Evolutionary conservation across 169 alveolate genomes (phyloP).

Genomic region (Theileria annulata): DNA sequence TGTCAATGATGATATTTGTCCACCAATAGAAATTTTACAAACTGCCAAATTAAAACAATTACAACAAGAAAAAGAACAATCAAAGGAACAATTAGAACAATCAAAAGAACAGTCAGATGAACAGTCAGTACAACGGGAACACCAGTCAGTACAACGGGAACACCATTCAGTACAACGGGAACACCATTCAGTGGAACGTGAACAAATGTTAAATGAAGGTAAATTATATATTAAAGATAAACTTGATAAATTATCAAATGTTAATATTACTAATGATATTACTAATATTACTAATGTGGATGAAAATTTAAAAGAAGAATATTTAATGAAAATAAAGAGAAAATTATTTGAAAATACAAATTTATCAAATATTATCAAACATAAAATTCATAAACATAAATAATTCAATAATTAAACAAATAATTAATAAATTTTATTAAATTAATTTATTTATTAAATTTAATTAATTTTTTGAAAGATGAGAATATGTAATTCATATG

Average conservation of each 20-base stretch:
- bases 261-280: background rate
- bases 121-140: too few species aligned
- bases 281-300: background rate
- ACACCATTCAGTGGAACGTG: constrained; percentile 2
- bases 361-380: constrained; percentile 37
- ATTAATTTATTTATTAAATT: constrained; percentile 6
- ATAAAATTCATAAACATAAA: constrained; percentile 19
- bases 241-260: too few species aligned
- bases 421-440: background rate
- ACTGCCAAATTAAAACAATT: constrained; percentile 26
- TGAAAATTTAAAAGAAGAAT: background rate
- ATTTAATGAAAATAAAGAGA: constrained; percentile 28
- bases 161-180: too few species aligned
- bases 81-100: background rate
- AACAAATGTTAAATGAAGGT: background rate
- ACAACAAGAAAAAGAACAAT: too few species aligned
- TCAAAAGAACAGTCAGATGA: background rate
- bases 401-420: constrained; percentile 26
- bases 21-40: constrained; percentile 60
- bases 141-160: background rate
- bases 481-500: constrained; percentile 15
- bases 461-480: constrained; percentile 14
- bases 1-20: constrained; percentile 63
- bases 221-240: too few species aligned
- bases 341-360: constrained; percentile 44